These are phyloP conservation scores for Wallacemonas collosoma DNA, from an alignment of 208 protist species.

Conservation along the genomic window DNA sequence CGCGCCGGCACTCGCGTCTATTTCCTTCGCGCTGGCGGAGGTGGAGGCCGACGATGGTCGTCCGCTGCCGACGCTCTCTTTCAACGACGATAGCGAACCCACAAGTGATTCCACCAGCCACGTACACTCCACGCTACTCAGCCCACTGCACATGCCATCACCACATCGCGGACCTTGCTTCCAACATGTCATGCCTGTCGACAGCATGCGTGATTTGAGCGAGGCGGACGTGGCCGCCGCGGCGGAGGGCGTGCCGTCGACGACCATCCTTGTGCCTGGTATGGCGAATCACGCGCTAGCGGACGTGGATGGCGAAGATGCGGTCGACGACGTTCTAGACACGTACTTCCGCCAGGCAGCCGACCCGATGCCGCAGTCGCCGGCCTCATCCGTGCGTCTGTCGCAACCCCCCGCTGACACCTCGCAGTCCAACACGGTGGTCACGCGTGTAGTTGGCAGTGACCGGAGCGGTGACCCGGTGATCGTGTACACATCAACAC, in stretches of 20 bases:
- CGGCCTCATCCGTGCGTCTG: no score
- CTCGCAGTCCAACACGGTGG: not conserved
- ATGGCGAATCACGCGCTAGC: not conserved
- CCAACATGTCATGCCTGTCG: slow-evolving; percentile 11
- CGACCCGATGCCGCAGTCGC: no score
- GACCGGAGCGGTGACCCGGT: not conserved
- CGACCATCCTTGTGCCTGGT: not conserved
- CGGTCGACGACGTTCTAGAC: no score
- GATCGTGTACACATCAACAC: no score
- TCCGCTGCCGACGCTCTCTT: not conserved
- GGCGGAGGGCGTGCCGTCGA: not conserved
- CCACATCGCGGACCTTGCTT: not conserved
- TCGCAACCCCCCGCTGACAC: no score
- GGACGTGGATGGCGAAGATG: not conserved
- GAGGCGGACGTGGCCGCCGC: slow-evolving; percentile 6
- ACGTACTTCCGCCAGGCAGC: no score
- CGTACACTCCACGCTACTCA: slow-evolving; percentile 1
- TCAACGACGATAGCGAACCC: slow-evolving; percentile 3
- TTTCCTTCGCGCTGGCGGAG: not conserved
- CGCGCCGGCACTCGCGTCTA: not conserved
- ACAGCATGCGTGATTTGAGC: slow-evolving; percentile 8
- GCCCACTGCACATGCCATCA: slow-evolving; percentile 12
- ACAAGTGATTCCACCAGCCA: not conserved
- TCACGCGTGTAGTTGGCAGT: not conserved
- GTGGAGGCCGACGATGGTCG: not conserved